Conservation (phyloP, 2,329 filamentous ascomycete species). For the Fonsecaea pedrosoi region DNA sequence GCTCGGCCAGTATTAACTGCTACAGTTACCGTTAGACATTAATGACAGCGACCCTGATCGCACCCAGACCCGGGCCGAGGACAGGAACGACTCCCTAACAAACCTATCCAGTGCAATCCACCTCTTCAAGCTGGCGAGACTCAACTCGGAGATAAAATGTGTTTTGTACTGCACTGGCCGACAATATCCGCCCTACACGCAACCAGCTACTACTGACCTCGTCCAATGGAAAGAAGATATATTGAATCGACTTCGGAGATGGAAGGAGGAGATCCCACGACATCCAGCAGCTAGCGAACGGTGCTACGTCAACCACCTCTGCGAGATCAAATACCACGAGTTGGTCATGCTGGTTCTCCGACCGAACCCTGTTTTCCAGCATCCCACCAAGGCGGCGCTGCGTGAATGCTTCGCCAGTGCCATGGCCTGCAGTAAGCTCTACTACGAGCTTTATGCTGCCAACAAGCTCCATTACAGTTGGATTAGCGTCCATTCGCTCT, state of each 20-base stretch:
- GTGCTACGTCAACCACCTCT: background rate
- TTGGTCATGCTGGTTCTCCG: conserved; percentile 13
- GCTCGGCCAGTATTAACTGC: background rate
- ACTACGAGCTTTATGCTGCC: conserved; percentile 9
- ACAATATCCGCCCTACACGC: conserved; percentile 8
- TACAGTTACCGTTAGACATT: conserved; percentile 8
- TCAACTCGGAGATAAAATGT: conserved; percentile 11
- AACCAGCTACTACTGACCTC: background rate
- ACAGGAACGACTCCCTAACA: background rate
- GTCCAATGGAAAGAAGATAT: conserved; percentile 12
- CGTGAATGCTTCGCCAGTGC: conserved; percentile 17
- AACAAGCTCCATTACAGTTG: conserved; percentile 15
- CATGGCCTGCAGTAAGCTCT: conserved; percentile 9
- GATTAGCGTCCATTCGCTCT: conserved; percentile 13
- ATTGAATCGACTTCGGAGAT: conserved; percentile 4
- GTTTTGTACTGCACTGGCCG: conserved; percentile 9
- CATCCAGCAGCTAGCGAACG: conserved; percentile 8
- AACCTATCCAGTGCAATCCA: conserved; percentile 8
- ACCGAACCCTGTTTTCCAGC: conserved; percentile 11
- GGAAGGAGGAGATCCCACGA: conserved; percentile 15
- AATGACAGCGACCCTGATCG: conserved; percentile 1
- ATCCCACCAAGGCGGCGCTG: conserved; percentile 1
- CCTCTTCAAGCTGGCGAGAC: conserved; percentile 10
- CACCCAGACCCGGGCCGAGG: background rate
- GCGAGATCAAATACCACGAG: conserved; percentile 18